Percentiles rank a stretch among this genome's conserved stretches.
phyloP scores from a whole-genome alignment of 805 yeast genomes.

The Metschnikowia picachoensis region DNA sequence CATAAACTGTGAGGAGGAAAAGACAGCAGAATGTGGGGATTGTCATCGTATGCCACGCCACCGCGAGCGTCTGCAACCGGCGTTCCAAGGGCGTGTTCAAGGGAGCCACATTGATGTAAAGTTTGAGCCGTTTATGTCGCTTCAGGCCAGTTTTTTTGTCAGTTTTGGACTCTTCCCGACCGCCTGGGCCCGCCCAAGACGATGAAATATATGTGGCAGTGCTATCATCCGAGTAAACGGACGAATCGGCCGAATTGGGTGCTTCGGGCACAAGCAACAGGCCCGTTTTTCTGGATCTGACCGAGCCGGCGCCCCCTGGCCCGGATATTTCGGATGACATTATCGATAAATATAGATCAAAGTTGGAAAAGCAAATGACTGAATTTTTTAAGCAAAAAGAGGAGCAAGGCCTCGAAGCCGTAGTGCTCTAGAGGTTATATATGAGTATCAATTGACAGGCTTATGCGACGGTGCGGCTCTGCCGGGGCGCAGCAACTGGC shows the following conservation, averaged over 20 bases:
- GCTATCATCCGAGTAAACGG: not conserved
- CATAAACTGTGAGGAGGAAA: slow-evolving; percentile 45
- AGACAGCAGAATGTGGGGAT: slow-evolving; percentile 56
- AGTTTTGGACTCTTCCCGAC: not conserved
- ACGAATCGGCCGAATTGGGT: not conserved
- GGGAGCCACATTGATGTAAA: slow-evolving; percentile 46
- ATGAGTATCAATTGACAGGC: no score
- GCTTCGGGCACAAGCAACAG: not conserved
- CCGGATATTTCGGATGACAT: no score
- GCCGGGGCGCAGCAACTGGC: not conserved
- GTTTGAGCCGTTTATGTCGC: slow-evolving; percentile 4
- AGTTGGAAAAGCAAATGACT: no score
- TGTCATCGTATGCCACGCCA: slow-evolving; percentile 70
- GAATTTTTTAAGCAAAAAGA: no score
- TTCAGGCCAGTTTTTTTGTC: not conserved
- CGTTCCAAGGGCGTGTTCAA: slow-evolving; percentile 50
- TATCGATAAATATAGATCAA: no score
- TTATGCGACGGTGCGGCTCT: not conserved
- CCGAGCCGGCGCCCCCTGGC: not conserved
- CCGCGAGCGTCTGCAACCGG: slow-evolving; percentile 62
- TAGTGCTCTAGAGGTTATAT: not conserved
- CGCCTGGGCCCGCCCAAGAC: slow-evolving; percentile 3
- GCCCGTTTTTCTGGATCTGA: not conserved
- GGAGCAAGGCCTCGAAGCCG: not conserved
- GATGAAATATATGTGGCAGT: not conserved